Base-by-base conservation (phyloP, 129 eudicot genomes). In the Ambrosia artemisiifolia region DNA sequence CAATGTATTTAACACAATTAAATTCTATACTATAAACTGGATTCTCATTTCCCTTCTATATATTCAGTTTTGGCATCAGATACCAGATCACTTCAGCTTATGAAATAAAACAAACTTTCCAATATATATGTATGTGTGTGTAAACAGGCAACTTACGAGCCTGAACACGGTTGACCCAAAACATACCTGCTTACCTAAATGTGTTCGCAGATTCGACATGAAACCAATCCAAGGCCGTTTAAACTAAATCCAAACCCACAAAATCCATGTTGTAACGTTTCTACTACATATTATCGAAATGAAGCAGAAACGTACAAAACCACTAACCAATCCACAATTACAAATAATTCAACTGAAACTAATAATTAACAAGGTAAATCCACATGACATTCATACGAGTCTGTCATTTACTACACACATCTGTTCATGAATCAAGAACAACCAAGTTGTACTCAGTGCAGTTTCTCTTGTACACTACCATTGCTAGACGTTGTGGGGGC, bases 401-500 rank as follows among this genome's bases (percentile, higher is more conserved):
- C 30, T 62, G 76, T 77, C 72, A 18, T 34, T 74, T 78, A 71
- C 67, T 44, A 79, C 76, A 79, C 73, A 75, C 82, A 73, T 72
- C 60, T 75, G 80, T 72, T 70, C 72, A 67, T 68, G 40, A 66
- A 69, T 43, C 30, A 50, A 66, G 69, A 78, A 38, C 56, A 42
- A 54, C 70, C 44, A 65, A 61, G 61, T 62, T 61, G 70, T 46
- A 68, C 53, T 86, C 53, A 80, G 63, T 80, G 82, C 48, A 56
- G 73, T 75, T 78, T 75, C 61, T 75, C 80, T 70, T 73, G 80
- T 67, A 12, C 67, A 42, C 54, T 63, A 24, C 74, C 78, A 42
- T 62, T 74, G 63, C 28, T 81, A 11, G 85, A 62, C 65, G 60
- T 80, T 65, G 82, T 53, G 18, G 89, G 88, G 61, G 75, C 87